Percentiles rank a stretch among this genome's conserved stretches.
These are phyloP conservation scores for Butyriboletus appendiculatus DNA, from an alignment of 1,284 basidiomycete genomes.

Conservation along the genomic window DNA sequence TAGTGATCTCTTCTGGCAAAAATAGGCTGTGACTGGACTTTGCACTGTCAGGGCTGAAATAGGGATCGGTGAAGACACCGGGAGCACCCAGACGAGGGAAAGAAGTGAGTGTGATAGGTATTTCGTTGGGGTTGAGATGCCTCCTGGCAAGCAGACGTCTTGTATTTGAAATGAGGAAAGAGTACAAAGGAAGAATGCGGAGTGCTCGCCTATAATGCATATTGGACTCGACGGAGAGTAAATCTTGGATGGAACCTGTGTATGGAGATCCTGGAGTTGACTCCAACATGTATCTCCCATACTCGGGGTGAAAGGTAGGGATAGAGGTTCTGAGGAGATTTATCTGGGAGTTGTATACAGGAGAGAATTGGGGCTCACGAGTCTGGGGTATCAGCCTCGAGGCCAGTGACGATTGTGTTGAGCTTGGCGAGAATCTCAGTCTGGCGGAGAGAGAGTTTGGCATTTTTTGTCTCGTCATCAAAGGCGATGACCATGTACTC, in stretches of 20 bases:
- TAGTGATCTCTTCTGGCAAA: slow-evolving; percentile 94
- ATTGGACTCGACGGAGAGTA: slow-evolving; percentile 89
- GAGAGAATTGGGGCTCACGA: slow-evolving; percentile 44
- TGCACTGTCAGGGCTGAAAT: slow-evolving; percentile 72
- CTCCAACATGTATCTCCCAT: slow-evolving; percentile 98
- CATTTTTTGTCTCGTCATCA: slow-evolving; percentile 79
- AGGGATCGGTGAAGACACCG: slow-evolving; percentile 91
- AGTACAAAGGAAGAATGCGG: neutral
- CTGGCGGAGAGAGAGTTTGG: slow-evolving; percentile 89
- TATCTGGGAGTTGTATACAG: slow-evolving; percentile 4
- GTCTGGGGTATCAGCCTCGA: slow-evolving; percentile 60
- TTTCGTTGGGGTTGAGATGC: slow-evolving; percentile 84
- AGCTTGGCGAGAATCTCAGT: slow-evolving; percentile 92
- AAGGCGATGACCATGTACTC: slow-evolving; percentile 96
- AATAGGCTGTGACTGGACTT: slow-evolving; percentile 90
- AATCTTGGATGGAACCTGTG: slow-evolving; percentile 81
- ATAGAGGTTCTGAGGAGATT: slow-evolving; percentile 57
- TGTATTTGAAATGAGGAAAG: slow-evolving; percentile 12
- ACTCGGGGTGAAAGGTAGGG: slow-evolving; percentile 98
- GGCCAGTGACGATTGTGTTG: slow-evolving; percentile 65
- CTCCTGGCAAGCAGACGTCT: slow-evolving; percentile 86
- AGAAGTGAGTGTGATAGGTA: slow-evolving; percentile 93
- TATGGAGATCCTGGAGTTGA: slow-evolving; percentile 96
- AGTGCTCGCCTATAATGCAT: slow-evolving; percentile 81
- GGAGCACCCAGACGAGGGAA: slow-evolving; percentile 91